Evolutionary conservation across 164 flowering plant species (phyloP).

Genomic region (Magnolia changhungtana): DNA sequence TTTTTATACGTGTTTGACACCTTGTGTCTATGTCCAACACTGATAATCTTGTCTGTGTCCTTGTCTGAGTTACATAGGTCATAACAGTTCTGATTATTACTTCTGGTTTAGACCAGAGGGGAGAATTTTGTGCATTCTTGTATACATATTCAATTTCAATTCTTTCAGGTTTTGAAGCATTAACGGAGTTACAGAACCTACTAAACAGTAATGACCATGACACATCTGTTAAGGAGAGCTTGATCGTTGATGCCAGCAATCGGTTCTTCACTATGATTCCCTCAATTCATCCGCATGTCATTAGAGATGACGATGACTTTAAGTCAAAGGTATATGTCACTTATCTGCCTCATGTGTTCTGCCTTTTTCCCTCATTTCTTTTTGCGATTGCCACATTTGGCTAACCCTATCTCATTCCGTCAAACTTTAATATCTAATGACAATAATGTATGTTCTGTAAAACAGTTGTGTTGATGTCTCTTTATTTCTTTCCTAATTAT

Average conservation of each 20-base stretch:
- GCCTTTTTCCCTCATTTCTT: neutral
- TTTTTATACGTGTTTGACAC: neutral
- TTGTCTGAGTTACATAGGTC: neutral
- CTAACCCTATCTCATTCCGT: no score
- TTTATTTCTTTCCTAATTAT: neutral
- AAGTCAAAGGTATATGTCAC: conserved; percentile 68
- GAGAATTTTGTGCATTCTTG: no score
- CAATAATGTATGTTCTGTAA: no score
- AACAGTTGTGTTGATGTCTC: no score
- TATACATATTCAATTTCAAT: neutral
- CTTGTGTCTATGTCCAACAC: neutral
- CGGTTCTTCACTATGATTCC: conserved; percentile 92
- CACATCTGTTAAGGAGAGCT: conserved; percentile 63
- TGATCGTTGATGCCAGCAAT: conserved; percentile 88
- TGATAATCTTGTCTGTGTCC: neutral
- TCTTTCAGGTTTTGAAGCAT: conserved; percentile 84
- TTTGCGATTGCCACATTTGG: neutral
- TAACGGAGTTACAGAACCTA: conserved; percentile 88
- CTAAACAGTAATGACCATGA: conserved; percentile 34
- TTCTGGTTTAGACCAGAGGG: neutral
- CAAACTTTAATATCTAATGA: no score
- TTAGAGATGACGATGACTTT: conserved; percentile 76
- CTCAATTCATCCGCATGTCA: conserved; percentile 91
- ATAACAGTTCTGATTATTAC: neutral
- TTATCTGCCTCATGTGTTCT: neutral